Base-by-base conservation (phyloP, 2,329 filamentous ascomycete species). In the Epichloe coenophiala region DNA sequence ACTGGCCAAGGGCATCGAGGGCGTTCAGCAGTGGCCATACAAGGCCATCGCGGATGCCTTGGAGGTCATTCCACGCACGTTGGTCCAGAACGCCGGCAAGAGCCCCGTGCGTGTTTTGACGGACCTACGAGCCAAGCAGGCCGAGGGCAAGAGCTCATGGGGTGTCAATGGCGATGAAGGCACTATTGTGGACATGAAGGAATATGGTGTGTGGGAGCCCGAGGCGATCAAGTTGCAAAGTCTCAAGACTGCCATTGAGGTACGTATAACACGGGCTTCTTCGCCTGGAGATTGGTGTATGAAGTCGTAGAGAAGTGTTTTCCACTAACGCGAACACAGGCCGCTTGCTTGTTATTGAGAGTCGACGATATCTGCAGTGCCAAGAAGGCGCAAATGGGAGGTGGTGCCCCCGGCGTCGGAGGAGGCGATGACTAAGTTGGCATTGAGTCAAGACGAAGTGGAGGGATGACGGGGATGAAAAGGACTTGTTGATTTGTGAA, bases 1-100 rank as follows among this genome's bases (percentile, higher is more conserved):
- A 70, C 77, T 88, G 62, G 87, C 89, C 53, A 95, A 95, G 75
- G 81, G 83, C 56, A 85, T 98, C 57, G 93, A 98, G 69, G 94
- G 93, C 62, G 90, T 98, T 48, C 87, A 94, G 71, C 93, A 98
- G 72, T 98, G 93, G 93, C 93, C 93, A 2, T 98, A 98, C 79
- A 91, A 90, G 72, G 93, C 91, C 12, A 86, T 98, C 51, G 93
- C 93, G 3, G 93, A 98, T 62, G 91, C 93, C 31, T 86, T 98
- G 76, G 94, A 98, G 70, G 91, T 98, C 55, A 97, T 98, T 57
- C 93, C 93, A 50, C 81, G 94, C 60, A 98, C 93, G 17, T 77
- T 98, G 57, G 85, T 97, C 57, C 90, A 97, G 71, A 98, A 98
- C 69, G 88, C 90, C 21, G 93, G 93, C 61, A 87, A 86, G 64